These are phyloP conservation scores for Helicostylum pulchrum DNA, from an alignment of 192 early-diverging fungal genomes.

Conservation along the genomic window DNA sequence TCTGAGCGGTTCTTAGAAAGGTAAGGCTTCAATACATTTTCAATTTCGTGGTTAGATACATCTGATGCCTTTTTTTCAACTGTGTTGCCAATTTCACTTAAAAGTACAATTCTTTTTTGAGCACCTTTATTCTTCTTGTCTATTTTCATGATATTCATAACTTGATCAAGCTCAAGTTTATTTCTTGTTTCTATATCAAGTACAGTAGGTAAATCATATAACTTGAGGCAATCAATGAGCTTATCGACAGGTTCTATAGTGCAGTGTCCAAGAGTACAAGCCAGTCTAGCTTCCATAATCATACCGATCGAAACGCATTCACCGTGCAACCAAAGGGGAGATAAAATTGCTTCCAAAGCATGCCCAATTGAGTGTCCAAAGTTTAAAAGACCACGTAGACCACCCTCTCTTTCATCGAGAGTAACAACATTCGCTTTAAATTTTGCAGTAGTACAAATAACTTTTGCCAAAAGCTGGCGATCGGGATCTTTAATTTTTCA, in stretches of 20 bases:
- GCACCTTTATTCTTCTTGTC: slow-evolving; percentile 94
- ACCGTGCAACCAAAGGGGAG: slow-evolving; percentile 86
- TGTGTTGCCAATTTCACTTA: slow-evolving; percentile 78
- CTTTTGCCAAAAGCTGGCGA: slow-evolving; percentile 57
- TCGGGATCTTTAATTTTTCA: background rate
- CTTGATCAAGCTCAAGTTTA: slow-evolving; percentile 63
- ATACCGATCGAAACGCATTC: slow-evolving; percentile 94
- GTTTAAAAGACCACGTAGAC: slow-evolving; percentile 90
- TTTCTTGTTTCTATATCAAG: slow-evolving; percentile 58
- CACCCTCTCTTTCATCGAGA: slow-evolving; percentile 88
- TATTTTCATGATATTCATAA: slow-evolving; percentile 85
- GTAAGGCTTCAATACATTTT: slow-evolving; percentile 4
- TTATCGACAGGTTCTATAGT: slow-evolving; percentile 77
- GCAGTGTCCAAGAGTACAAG: slow-evolving; percentile 75
- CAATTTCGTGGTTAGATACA: slow-evolving; percentile 77
- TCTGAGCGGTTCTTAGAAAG: slow-evolving; percentile 44
- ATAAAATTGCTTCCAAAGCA: slow-evolving; percentile 87
- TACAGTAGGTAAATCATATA: slow-evolving; percentile 82
- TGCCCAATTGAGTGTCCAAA: slow-evolving; percentile 97
- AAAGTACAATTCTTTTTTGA: slow-evolving; percentile 83
- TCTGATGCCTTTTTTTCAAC: slow-evolving; percentile 74
- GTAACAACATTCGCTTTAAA: slow-evolving; percentile 95
- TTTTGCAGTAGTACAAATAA: slow-evolving; percentile 80
- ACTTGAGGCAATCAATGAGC: slow-evolving; percentile 70
- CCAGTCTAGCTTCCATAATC: slow-evolving; percentile 88